Conservation (phyloP, 78 protist genomes). For the Paulinella micropora region DNA sequence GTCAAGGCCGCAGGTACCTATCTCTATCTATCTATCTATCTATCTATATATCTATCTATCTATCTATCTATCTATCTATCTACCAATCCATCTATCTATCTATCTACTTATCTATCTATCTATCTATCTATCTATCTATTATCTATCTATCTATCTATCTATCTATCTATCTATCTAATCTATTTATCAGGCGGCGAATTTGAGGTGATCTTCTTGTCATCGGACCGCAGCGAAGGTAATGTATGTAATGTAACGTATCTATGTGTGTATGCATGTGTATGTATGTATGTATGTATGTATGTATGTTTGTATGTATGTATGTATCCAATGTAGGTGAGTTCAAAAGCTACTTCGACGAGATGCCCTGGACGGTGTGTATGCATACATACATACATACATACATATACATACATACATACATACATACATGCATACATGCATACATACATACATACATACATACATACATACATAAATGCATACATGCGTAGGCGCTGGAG, state of each 20-base stretch:
- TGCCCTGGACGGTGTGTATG: background rate
- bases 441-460: background rate
- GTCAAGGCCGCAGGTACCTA: background rate
- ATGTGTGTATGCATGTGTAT: background rate
- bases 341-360: too few relatives aligned
- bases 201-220: too few relatives aligned
- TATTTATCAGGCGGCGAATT: background rate
- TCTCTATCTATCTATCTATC: background rate
- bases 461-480: background rate
- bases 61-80: background rate
- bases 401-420: background rate
- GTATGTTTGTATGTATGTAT: background rate
- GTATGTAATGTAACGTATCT: background rate
- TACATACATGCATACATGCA: background rate
- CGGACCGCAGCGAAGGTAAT: too few relatives aligned
- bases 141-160: background rate
- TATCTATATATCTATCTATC: background rate
- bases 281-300: background rate
- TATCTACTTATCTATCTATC: background rate
- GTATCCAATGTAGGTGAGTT: background rate
- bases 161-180: background rate
- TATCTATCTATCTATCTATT: background rate
- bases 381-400: background rate
- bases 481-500: too few relatives aligned
- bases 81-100: background rate